phyloP scores from a whole-genome alignment of 2,329 filamentous ascomycete species.

The Microdochium paspali region DNA sequence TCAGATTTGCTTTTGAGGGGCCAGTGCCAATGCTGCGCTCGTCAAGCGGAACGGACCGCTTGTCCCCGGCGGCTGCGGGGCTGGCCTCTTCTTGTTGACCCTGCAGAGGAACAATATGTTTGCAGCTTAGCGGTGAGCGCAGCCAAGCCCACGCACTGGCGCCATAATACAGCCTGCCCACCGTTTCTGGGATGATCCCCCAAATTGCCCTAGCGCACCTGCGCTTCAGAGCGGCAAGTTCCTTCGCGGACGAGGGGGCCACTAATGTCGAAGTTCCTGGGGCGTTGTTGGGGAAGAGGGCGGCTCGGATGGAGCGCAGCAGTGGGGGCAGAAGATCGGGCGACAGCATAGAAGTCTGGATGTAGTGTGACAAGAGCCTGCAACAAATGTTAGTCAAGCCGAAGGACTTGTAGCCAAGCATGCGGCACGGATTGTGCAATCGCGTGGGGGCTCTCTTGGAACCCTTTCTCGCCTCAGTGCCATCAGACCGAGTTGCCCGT shows the following conservation, averaged over 20 bases:
- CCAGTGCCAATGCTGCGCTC: conserved; percentile 9
- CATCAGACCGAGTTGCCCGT: no score
- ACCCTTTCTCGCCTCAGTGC: no score
- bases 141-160: conserved; percentile 22
- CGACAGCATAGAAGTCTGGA: conserved; percentile 49
- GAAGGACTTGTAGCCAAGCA: conserved; percentile 2
- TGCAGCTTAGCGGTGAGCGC: neutral
- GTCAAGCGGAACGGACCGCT: conserved; percentile 17
- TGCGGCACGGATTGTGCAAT: conserved; percentile 5
- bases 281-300: conserved; percentile 80
- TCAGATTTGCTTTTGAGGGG: neutral
- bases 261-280: conserved; percentile 54
- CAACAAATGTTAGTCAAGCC: conserved; percentile 17
- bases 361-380: conserved; percentile 50
- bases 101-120: neutral
- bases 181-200: conserved; percentile 34
- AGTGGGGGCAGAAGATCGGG: conserved; percentile 55
- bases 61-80: conserved; percentile 1
- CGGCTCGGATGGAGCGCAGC: conserved; percentile 62
- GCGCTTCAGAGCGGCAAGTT: conserved; percentile 51
- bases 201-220: conserved; percentile 55
- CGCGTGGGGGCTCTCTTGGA: neutral
- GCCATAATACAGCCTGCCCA: conserved; percentile 40
- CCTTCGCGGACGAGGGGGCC: conserved; percentile 50
- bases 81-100: no score